Evolutionary conservation across 257 asterid species (phyloP), one percentile per base, ranked within the genome.

Genomic region (Solanum lignicaule): DNA sequence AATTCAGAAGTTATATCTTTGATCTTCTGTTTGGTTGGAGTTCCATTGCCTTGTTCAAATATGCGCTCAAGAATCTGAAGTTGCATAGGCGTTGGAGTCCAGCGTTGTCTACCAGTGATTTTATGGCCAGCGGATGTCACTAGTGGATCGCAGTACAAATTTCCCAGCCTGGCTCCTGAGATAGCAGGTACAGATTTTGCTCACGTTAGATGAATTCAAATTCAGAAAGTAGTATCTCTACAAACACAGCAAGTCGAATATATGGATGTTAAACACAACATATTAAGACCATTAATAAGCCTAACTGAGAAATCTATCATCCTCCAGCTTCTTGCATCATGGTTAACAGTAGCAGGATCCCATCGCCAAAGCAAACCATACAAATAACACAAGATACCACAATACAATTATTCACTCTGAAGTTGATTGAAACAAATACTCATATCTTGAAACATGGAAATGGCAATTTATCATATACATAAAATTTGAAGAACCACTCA

Each of bases 21-120:
- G 94, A 97, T 95, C 93, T 96, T 97, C 92, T 95, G 99, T 92
- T 97, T 97, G 91, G 94, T 94, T 52, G 99, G 99, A 27, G 99
- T 96, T 39, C 99, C 99, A 74, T 92, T 94, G 88, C 98, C 99
- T 87, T 95, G 98, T 88, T 96, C 98, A 29, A 96, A 97, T 38
- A 97, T 94, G n/a, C 93, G 94, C 88, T 97, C 99, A 8, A 97
- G 98, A 89, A 94, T 93, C 92, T 97, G 99, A 89, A 97, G 99
- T 91, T 96, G 99, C 90, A 90, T 90, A 2, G 99, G 98, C 0
- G 99, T 95, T 20, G 99, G 99, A 76, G 99, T 96, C 99, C 99
- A 96, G 20, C 99, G 92, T 60, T 96, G 99, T 89, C 99, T 90
- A 29, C 98, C 98, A 2, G 96, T 93, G 85, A 96, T 96, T 89